phyloP scores from a whole-genome alignment of 306 rosid genomes.

The Citrullus amarus region DNA sequence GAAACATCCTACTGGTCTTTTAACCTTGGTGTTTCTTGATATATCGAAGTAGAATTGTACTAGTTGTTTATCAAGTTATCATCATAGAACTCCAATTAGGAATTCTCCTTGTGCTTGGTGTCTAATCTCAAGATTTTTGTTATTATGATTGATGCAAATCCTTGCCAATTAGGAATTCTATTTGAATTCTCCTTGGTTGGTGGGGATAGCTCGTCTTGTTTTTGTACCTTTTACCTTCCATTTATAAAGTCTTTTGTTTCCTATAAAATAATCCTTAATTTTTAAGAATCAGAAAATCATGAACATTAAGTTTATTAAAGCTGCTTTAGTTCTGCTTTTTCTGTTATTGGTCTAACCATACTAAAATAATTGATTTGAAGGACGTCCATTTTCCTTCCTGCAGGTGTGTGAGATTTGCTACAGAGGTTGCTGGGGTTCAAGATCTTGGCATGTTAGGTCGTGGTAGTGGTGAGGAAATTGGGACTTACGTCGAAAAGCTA shows the following conservation, averaged over 20 bases:
- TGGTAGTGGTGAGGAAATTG: conserved; percentile 99
- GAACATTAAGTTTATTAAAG: not conserved
- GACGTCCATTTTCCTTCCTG: conserved; percentile 7
- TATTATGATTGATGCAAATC: too few relatives aligned
- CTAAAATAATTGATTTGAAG: not conserved
- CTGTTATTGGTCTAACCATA: not conserved
- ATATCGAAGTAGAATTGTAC: not conserved
- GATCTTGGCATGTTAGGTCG: conserved; percentile 99
- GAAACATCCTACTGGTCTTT: too few relatives aligned
- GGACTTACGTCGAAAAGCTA: conserved; percentile 89
- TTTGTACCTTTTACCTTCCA: not conserved
- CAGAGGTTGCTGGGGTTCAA: conserved; percentile 97
- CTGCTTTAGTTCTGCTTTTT: not conserved
- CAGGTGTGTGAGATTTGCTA: conserved; percentile 97
- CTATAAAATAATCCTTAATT: not conserved
- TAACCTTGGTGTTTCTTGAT: not conserved
- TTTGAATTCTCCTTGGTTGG: not conserved
- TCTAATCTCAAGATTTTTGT: not conserved
- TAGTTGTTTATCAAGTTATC: not conserved
- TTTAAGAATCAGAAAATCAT: not conserved
- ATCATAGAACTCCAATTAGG: not conserved
- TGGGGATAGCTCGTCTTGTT: not conserved
- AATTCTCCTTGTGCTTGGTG: not conserved
- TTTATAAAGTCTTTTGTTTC: too few relatives aligned
- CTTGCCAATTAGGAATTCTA: not conserved